Conservation (phyloP, 1,139 yeast genomes). For the Hemisphaericaspora xylofermentans region DNA sequence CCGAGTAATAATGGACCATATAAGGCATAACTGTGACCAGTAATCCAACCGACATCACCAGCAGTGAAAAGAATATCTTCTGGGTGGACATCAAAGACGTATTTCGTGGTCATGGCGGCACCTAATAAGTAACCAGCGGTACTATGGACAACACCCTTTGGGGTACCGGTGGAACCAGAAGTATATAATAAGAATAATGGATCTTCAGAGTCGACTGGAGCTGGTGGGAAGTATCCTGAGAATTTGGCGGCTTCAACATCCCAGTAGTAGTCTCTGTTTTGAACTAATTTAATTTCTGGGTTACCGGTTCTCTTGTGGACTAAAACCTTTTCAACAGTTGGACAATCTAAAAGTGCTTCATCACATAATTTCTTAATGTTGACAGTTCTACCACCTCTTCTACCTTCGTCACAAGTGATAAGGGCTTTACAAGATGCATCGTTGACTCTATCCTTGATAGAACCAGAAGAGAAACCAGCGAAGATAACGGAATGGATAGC, state of each 20-base stretch:
- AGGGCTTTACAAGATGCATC: slow-evolving; percentile 89
- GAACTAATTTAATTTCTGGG: slow-evolving; percentile 60
- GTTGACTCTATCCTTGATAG: slow-evolving; percentile 83
- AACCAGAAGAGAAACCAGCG: slow-evolving; percentile 96
- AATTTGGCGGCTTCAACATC: slow-evolving; percentile 79
- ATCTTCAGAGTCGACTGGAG: slow-evolving; percentile 86
- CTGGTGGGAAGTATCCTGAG: slow-evolving; percentile 85
- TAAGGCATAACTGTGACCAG: slow-evolving; percentile 95
- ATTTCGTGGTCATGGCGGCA: slow-evolving; percentile 91
- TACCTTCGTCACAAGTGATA: slow-evolving; percentile 94
- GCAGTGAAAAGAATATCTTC: slow-evolving; percentile 93
- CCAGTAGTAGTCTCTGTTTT: slow-evolving; percentile 94
- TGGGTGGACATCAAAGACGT: slow-evolving; percentile 87
- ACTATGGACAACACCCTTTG: slow-evolving; percentile 95
- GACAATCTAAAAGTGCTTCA: slow-evolving; percentile 81
- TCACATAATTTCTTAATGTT: slow-evolving; percentile 92
- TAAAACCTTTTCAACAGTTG: slow-evolving; percentile 76
- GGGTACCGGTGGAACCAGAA: slow-evolving; percentile 96
- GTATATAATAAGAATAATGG: slow-evolving; percentile 92
- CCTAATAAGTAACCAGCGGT: slow-evolving; percentile 94
- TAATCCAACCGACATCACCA: slow-evolving; percentile 99
- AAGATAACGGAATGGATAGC: slow-evolving; percentile 95
- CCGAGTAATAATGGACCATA: slow-evolving; percentile 93
- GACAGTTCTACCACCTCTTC: slow-evolving; percentile 92
- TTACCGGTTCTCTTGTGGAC: slow-evolving; percentile 87